These are phyloP conservation scores for Taxillus chinensis DNA, from an alignment of 164 flowering plant species.

Conservation along the genomic window DNA sequence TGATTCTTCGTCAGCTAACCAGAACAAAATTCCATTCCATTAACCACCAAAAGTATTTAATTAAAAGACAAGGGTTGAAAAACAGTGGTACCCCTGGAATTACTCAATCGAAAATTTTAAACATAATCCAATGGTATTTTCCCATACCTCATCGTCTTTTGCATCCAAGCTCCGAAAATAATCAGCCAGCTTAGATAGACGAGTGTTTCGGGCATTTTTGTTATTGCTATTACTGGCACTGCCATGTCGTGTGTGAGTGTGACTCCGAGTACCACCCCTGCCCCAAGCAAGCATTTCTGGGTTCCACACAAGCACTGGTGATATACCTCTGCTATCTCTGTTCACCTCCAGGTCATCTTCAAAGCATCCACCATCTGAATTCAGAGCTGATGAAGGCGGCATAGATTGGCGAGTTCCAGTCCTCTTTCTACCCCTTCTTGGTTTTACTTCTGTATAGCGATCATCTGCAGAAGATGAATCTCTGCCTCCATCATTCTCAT, in stretches of 20 bases:
- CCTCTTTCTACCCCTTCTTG: not conserved
- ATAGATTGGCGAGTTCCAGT: not conserved
- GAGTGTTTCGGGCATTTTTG: not conserved
- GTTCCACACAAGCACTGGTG: not conserved
- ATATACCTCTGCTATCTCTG: conserved; percentile 1
- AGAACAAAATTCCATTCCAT: no score
- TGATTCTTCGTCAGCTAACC: no score
- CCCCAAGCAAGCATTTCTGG: conserved; percentile 5
- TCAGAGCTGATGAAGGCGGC: not conserved
- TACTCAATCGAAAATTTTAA: not conserved
- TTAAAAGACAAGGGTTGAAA: no score
- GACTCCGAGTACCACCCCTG: conserved; percentile 2
- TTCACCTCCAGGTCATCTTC: not conserved
- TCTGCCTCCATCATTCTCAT: not conserved
- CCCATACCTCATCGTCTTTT: not conserved
- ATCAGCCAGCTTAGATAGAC: not conserved
- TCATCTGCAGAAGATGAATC: conserved; percentile 2
- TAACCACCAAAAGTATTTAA: no score
- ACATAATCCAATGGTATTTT: not conserved
- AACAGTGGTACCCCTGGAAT: not conserved
- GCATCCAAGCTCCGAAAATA: not conserved
- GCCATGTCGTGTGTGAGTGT: not conserved
- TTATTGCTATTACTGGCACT: not conserved
- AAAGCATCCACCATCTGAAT: not conserved
- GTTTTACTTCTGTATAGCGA: not conserved